Base-by-base conservation (phyloP, 306 rosid genomes). In the Cercis canadensis region DNA sequence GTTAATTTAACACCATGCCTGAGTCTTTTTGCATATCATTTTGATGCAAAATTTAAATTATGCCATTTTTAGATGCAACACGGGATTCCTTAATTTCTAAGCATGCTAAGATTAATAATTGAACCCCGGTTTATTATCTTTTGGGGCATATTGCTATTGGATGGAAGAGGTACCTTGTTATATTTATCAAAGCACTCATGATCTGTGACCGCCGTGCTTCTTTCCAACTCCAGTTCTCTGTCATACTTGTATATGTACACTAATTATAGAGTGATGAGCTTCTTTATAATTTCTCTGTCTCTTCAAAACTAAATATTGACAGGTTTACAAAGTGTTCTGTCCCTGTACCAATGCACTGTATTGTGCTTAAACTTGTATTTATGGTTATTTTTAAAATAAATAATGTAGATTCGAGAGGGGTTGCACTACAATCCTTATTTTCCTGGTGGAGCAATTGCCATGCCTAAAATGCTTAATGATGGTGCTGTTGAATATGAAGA, bases 391-490 rank as follows among this genome's bases (percentile, higher is more conserved):
- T 60, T 33, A 32, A 21, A 61, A 79, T 82, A 79, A 24, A 61
- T 82, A 51, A 66, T 84, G 77, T 80, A 90, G 98, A 94, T 94
- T 50, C 89, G 98, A 73, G 98, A 94, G 0, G 98, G 98, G 43
- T 70, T 94, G 79, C 92, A 94, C 79, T 94, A 94, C 70, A 91
- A 94, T 66, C 99, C 99, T 53, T 94, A 94, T 75, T 94, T 94
- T 69, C 97, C 97, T 74, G 99, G 99, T 0, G 99, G 99, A 39
- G 99, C 98, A 53, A 94, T 94, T 79, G 98, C 99, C 31, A 94
- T 94, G 99, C 99, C 99, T 84, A 83, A 94, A 85, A 94, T 94
- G 99, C 99, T 94, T 81, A 89, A 76, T 49, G 99, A 94, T 73
- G 99, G 99, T 58, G 97, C 97, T 72, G 80, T 94, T 50, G 99